Evolutionary conservation across 1,284 basidiomycete species (phyloP), one percentile per base, ranked within the genome.

Genomic region (Xerocomus minutiporus): DNA sequence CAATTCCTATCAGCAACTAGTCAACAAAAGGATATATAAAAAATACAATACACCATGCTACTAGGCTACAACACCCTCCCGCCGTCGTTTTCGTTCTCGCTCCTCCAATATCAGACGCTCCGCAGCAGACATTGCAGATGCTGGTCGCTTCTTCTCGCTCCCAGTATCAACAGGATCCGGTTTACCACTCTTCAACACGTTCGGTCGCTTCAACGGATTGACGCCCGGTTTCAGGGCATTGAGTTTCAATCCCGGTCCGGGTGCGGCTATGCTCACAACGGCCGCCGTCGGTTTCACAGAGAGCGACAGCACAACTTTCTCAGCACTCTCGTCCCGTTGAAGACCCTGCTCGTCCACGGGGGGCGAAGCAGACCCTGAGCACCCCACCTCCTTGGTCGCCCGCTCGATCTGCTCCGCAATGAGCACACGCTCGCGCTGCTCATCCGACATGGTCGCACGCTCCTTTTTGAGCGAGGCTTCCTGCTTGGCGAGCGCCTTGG

Each of bases 401-500:
- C 93, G 80, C 63, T 92, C 92, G 54, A 99, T 99, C 74, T 99
- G 96, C 63, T 98, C 93, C 25, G 89, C 80, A 53, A 99, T 89
- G 55, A 95, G 79, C 63, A 85, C 78, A 12, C 97, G 84, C 72
- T 97, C 91, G 29, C 97, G 82, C 70, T 94, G 91, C 72, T 99
- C 97, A 65, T 98, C 96, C 39, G 93, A 94, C 69, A 87, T 87
- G 48, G 91, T 90, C 32, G 87, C 82, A 8, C 95, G 81, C 64
- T 99, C 94, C 73, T 96, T 94, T 78, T 97, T 97, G 75, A 91
- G 71, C 28, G 84, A 83, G 32, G 93, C 90, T 70, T 92, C 89
- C 84, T 95, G 71, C 57, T 94, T 89, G 6, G 91, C 91, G 31
- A 98, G 77, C 4, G 97, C 94, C 61, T 93, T 91, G 2, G 97